Conservation (phyloP, 352 stramenopile genomes). For the Phytophthora pisi region DNA sequence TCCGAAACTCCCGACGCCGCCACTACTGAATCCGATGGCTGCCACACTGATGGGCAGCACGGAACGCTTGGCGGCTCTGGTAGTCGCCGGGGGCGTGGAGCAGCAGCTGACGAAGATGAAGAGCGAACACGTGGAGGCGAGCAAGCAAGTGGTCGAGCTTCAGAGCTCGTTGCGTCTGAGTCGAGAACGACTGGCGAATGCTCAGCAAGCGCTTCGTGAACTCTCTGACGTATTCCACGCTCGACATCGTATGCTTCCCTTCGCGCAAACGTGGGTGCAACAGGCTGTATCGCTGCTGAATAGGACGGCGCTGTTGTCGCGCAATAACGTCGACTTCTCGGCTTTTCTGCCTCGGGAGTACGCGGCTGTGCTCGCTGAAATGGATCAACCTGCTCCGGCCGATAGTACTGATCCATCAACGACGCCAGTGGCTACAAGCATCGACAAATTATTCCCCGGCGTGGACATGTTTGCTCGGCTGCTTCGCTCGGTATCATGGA, state of each 20-base stretch:
- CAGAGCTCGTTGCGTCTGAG: constrained; percentile 69
- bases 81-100: constrained; percentile 71
- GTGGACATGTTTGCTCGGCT: constrained; percentile 70
- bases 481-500: constrained; percentile 75
- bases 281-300: constrained; percentile 64
- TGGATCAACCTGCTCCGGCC: constrained; percentile 19
- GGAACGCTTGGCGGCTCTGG: constrained; percentile 61
- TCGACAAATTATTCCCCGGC: constrained; percentile 75
- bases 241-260: constrained; percentile 63
- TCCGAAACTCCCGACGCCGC: constrained; percentile 15
- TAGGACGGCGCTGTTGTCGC: constrained; percentile 41
- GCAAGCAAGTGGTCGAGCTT: constrained; percentile 69
- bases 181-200: constrained; percentile 60
- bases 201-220: constrained; percentile 61
- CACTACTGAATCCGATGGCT: constrained; percentile 35
- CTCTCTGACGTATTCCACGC: constrained; percentile 69
- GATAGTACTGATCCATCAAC: constrained; percentile 8
- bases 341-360: constrained; percentile 60
- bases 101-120: constrained; percentile 80
- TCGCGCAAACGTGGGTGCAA: constrained; percentile 62
- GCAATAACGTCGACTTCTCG: constrained; percentile 33
- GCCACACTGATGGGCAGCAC: constrained; percentile 47
- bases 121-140: constrained; percentile 67
- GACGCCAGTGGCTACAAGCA: constrained; percentile 21
- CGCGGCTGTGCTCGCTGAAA: constrained; percentile 42